Evolutionary conservation across 306 rosid genomes (phyloP), one percentile per base, ranked within the genome.

Genomic region (Pterocarpus santalinus): DNA sequence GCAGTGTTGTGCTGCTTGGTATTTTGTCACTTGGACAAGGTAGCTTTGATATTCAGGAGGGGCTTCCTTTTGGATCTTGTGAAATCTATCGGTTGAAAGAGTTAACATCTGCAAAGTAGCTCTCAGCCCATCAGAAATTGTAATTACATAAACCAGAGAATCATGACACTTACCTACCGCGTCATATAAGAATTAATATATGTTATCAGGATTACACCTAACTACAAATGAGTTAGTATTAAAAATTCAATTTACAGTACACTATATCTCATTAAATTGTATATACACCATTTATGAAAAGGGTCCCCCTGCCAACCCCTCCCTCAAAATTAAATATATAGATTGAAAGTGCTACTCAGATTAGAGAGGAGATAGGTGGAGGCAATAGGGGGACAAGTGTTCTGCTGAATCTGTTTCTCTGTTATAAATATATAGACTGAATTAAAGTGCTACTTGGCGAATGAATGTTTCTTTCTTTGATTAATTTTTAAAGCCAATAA

Each of bases 21-120:
- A 92, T 76, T 96, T 96, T 32, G 99, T 92, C 5, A 96, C 94
- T 79, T 93, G 99, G 16, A 96, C 97, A 64, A 96, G 90, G 86
- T 92, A 92, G 77, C 74, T 83, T 64, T 96, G 99, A 53, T 82
- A 93, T 64, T 94, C 98, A 41, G 79, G 80, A 2, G 99, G 97
- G 0, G 98, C 98, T 86, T 96, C 99, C 80, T 90, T 92, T 74
- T 90, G 97, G 65, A 96, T 86, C 15, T 41, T 92, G 15, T 90
- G 94, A 83, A 96, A 96, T 91, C 99, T 90, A 55, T 96, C 99
- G 0, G 90, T 73, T 3, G 99, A 94, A 17, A 87, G 81, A 73
- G 98, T 96, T 77, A 96, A 80, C 99, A 96, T 96, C 99, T 96
- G 92, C 71, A 80, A 68, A 49, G 34, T 38, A 43, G 17, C 32